These are phyloP conservation scores for Lithospermum erythrorhizon DNA, from an alignment of 257 asterid species.

Conservation along the genomic window DNA sequence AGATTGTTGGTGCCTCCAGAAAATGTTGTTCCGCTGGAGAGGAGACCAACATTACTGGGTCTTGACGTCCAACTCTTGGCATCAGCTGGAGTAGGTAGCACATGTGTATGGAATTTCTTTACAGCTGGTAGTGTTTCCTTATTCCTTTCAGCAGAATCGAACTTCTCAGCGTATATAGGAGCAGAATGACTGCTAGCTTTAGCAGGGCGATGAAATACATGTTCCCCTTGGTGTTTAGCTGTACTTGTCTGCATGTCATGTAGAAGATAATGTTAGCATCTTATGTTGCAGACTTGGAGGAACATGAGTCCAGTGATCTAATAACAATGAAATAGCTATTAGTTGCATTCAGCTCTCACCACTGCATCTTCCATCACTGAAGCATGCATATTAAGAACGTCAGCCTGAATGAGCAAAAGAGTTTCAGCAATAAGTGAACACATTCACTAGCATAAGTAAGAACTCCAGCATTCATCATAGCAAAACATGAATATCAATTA, in stretches of 20 bases:
- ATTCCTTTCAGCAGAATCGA: constrained; percentile 50
- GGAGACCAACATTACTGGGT: constrained; percentile 27
- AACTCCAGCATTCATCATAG: not conserved
- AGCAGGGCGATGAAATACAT: constrained; percentile 30
- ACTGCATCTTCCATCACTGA: constrained; percentile 43
- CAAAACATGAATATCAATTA: not conserved
- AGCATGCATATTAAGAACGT: constrained; percentile 38
- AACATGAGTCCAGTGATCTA: not conserved
- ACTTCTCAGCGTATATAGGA: constrained; percentile 77
- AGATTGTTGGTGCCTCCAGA: constrained; percentile 37
- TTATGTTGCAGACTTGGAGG: not conserved
- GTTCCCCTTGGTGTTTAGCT: constrained; percentile 47
- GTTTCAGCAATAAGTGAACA: constrained; percentile 6
- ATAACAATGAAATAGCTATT: not conserved
- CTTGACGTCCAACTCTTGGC: constrained; percentile 49
- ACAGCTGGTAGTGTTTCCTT: constrained; percentile 40
- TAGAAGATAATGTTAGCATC: not conserved
- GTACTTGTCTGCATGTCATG: constrained; percentile 23
- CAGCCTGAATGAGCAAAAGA: constrained; percentile 53
- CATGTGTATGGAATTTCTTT: constrained; percentile 55
- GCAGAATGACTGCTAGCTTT: constrained; percentile 69
- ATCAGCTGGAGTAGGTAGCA: constrained; percentile 82
- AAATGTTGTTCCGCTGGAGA: constrained; percentile 22
- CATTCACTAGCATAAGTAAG: constrained; percentile 3
- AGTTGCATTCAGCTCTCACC: constrained; percentile 2